phyloP scores from a whole-genome alignment of 768 basidiomycete species.

The Saitozyma podzolica region DNA sequence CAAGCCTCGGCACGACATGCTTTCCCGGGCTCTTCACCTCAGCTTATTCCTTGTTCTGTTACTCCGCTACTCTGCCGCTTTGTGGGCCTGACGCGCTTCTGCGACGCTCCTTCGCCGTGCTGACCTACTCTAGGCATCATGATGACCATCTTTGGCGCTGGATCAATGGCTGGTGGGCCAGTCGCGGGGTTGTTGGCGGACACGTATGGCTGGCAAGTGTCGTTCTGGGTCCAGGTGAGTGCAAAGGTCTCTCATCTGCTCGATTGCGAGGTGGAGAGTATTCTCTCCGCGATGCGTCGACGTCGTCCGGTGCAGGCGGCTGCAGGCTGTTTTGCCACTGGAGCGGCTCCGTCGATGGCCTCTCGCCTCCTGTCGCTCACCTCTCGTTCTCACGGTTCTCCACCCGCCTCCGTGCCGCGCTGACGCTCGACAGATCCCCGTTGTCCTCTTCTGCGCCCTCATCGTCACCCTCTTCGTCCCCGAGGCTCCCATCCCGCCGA shows the following conservation, averaged over 20 bases:
- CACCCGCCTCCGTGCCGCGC: background rate
- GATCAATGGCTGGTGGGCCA: conserved; percentile 49
- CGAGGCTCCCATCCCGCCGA: conserved; percentile 28
- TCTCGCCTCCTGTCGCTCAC: no score
- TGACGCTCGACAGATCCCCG: conserved; percentile 30
- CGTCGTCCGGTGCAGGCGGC: background rate
- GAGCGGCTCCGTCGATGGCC: no score
- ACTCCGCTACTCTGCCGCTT: no score
- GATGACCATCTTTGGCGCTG: conserved; percentile 50
- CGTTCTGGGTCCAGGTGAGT: conserved; percentile 49
- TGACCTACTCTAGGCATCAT: conserved; percentile 35
- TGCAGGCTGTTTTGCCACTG: background rate
- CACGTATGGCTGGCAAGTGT: conserved; percentile 44
- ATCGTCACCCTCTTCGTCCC: conserved; percentile 43
- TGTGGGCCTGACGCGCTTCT: no score
- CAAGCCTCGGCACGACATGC: background rate
- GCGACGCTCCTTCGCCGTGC: no score
- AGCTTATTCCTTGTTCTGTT: background rate
- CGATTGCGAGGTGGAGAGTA: no score
- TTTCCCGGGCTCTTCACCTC: background rate
- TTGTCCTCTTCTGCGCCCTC: conserved; percentile 37
- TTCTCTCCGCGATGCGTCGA: background rate
- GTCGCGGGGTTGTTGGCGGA: conserved; percentile 47
- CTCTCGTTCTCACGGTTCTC: no score
- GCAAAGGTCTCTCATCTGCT: no score